A percentile compares a stretch with the other conserved stretches of the same genome.
Conservation (phyloP, 106 monocot species). For the Apostasia ramifera region DNA sequence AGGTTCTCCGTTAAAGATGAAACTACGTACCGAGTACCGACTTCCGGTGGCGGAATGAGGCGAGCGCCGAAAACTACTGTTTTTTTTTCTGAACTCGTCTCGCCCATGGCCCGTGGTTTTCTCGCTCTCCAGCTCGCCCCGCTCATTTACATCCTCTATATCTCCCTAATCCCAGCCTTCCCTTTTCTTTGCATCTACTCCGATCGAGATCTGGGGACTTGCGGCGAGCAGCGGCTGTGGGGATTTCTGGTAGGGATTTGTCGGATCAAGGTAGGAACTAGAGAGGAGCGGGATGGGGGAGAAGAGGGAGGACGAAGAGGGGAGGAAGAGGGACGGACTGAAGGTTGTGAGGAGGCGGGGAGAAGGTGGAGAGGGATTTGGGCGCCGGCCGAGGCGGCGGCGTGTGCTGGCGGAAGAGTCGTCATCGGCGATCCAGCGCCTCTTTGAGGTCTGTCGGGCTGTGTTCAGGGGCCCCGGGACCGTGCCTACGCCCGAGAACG, state of each 20-base stretch:
- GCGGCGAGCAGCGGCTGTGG: not conserved
- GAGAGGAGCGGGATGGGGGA: slow-evolving; percentile 4
- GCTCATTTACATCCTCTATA: not conserved
- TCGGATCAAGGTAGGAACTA: slow-evolving; percentile 6
- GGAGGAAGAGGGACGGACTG: not conserved
- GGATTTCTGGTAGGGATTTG: not conserved
- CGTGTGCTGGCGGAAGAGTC: slow-evolving; percentile 24
- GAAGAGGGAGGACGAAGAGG: slow-evolving; percentile 14
- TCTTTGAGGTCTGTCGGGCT: slow-evolving; percentile 46
- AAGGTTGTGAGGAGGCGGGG: slow-evolving; percentile 13
- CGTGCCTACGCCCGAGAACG: slow-evolving; percentile 48
- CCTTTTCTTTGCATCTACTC: not conserved
- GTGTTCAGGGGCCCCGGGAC: slow-evolving; percentile 70
- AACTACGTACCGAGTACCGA: not conserved
- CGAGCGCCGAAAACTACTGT: not conserved
- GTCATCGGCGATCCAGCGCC: slow-evolving; percentile 39
- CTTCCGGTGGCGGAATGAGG: not conserved
- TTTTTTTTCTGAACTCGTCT: not conserved
- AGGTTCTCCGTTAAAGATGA: not conserved
- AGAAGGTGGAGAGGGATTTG: slow-evolving; percentile 3
- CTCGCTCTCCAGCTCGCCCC: not conserved
- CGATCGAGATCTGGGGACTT: not conserved
- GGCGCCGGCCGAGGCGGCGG: slow-evolving; percentile 9
- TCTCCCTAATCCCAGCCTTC: not conserved
- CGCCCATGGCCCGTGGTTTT: slow-evolving; percentile 19